Evolutionary conservation across 225 moss, liverwort and hornwort genomes (phyloP).

Genomic region (Neckera pumila): DNA sequence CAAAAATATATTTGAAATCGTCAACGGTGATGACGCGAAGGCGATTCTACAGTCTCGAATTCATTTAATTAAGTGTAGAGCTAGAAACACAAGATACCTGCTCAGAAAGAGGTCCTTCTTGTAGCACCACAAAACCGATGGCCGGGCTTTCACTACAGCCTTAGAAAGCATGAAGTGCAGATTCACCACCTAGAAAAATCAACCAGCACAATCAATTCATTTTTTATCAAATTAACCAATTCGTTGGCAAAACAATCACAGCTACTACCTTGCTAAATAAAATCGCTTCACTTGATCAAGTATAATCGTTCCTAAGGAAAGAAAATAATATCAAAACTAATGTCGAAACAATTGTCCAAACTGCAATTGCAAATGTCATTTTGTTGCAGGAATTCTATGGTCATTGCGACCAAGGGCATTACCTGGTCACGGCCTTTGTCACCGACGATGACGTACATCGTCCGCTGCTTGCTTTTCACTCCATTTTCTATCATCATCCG

Average conservation of each 20-base stretch:
- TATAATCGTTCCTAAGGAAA: neutral
- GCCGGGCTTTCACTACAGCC: constrained; percentile 88
- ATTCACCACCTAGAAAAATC: constrained; percentile 61
- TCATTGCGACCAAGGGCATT: neutral
- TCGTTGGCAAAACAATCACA: neutral
- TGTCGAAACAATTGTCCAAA: neutral
- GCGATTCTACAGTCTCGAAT: neutral
- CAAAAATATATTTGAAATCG: neutral
- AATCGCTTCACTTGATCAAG: neutral
- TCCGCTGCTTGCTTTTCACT: constrained; percentile 74
- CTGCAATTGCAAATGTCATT: neutral
- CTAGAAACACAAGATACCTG: constrained; percentile 27
- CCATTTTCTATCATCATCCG: constrained; percentile 96
- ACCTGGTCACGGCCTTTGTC: constrained; percentile 97
- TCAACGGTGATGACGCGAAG: neutral
- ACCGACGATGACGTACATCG: constrained; percentile 75
- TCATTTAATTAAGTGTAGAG: neutral
- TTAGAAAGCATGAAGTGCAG: constrained; percentile 94
- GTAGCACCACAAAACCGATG: constrained; percentile 97
- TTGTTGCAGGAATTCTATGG: neutral
- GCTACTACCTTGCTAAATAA: neutral
- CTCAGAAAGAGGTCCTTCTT: constrained; percentile 94
- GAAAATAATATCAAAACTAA: neutral
- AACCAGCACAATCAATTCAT: neutral
- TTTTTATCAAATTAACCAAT: neutral